Evolutionary conservation across 169 alveolate genomes (phyloP), one percentile per base, ranked within the genome.

Genomic region (Eimeria maxima): DNA sequence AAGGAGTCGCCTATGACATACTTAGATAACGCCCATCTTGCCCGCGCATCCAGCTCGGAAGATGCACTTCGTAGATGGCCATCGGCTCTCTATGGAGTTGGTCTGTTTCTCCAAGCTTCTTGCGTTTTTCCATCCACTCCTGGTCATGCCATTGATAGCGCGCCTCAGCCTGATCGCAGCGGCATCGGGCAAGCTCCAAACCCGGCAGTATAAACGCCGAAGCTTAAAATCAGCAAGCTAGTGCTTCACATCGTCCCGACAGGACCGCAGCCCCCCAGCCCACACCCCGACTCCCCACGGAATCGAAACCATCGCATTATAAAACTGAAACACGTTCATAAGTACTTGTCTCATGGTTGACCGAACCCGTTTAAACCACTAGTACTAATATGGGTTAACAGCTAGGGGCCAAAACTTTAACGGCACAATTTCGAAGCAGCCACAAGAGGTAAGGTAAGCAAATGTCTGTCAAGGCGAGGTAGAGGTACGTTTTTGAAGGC

Each of bases 31-130:
- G 91, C 2, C 96, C 96, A 67, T 96, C 90, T 45, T 97, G 97
- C 42, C 97, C 97, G 8, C 98, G 57, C 97, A 97, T 97, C 98
- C 98, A 97, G 88, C 97, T 95, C 27, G 98, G 98, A 33, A 97
- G 96, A 44, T 97, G 98, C 33, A 97, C 97, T 90, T 97, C 98
- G 69, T 97, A 97, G 83, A 97, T 97, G 42, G 98, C 76, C 97
- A 97, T 96, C 24, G 98, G 98, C 88, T 96, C 97, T n/a, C 97
- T 86, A 63, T 96, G 95, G 27, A 95, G 84, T 57, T 90, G 96
- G 27, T 96, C 97, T 18, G 88, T 96, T 44, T 81, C 73, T 5
- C 97, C 97, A 71, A 95, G 71, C 42, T 93, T 73, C 73, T 83
- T 90, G 24, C 98, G 95, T 50, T 88, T 87, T 73, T 84, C 78